Evolutionary conservation across 495 filamentous ascomycete genomes (phyloP).

Genomic region (Penicillium angulare): DNA sequence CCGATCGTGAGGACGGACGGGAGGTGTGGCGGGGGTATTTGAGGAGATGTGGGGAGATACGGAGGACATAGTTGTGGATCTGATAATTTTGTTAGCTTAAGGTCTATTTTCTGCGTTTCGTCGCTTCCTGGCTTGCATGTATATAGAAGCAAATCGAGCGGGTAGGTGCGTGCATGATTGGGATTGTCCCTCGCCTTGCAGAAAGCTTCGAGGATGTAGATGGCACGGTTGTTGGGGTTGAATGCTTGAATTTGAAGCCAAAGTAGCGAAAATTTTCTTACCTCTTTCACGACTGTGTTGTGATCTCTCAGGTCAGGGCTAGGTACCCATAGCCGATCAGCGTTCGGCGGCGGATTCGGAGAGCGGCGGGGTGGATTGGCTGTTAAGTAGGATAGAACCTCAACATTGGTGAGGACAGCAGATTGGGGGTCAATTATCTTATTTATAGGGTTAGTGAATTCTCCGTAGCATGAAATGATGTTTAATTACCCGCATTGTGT

Average conservation of each 20-base stretch:
- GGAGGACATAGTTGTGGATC: constrained; percentile 46
- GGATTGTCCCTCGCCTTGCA: too few relatives aligned
- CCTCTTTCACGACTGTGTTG: constrained; percentile 53
- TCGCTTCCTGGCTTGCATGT: too few relatives aligned
- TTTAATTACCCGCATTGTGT: constrained; percentile 32
- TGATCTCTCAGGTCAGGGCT: constrained; percentile 46
- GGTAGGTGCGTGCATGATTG: too few relatives aligned
- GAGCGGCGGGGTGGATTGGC: constrained; percentile 46
- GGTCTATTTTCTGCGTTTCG: too few relatives aligned
- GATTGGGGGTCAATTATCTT: constrained; percentile 64
- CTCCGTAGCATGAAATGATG: neutral
- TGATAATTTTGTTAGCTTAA: constrained; percentile 9
- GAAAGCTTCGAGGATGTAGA: too few relatives aligned
- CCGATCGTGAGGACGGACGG: constrained; percentile 27
- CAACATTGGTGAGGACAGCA: constrained; percentile 62
- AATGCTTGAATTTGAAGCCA: too few relatives aligned
- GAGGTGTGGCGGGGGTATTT: constrained; percentile 32
- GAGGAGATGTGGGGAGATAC: constrained; percentile 39
- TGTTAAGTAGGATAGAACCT: constrained; percentile 59
- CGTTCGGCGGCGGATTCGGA: constrained; percentile 38
- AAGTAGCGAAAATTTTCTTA: constrained; percentile 12
- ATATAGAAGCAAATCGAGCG: too few relatives aligned
- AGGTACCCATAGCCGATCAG: constrained; percentile 36
- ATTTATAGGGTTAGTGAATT: neutral
- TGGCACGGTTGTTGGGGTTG: too few relatives aligned